Percentiles rank a stretch among this genome's conserved stretches.
These are phyloP conservation scores for Selaginella moellendorffii DNA, from an alignment of 75 land plant species.

Conservation along the genomic window DNA sequence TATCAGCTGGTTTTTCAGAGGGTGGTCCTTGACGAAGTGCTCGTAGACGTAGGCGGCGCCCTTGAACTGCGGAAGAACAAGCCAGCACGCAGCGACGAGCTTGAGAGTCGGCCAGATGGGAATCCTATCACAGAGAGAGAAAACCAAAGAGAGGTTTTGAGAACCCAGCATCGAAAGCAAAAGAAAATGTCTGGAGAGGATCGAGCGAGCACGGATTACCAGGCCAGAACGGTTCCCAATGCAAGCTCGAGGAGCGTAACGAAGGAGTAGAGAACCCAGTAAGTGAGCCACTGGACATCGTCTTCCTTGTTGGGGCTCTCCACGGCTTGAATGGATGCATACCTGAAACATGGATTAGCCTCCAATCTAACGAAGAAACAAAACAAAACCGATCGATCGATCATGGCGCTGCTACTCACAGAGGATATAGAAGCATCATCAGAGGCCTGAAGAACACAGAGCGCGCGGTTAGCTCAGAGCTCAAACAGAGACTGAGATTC, in stretches of 20 bases:
- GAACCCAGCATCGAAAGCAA: too few species aligned
- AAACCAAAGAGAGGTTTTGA: too few species aligned
- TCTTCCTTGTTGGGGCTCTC: conserved; percentile 60
- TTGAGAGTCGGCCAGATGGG: conserved; percentile 70
- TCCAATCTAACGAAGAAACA: conserved; percentile 1
- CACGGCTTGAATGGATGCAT: conserved; percentile 50
- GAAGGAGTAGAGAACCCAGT: conserved; percentile 71
- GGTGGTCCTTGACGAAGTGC: conserved; percentile 32
- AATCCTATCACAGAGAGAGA: conserved; percentile 33
- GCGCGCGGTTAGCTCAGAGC: too few species aligned
- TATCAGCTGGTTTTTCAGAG: too few species aligned
- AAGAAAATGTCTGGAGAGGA: not conserved
- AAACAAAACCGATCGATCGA: too few species aligned
- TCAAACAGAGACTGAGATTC: too few species aligned
- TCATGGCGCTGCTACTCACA: conserved; percentile 37
- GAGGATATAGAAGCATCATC: conserved; percentile 45
- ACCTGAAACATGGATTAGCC: too few species aligned
- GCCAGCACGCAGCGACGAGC: conserved; percentile 47
- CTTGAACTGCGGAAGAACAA: conserved; percentile 62
- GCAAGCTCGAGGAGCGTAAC: conserved; percentile 51
- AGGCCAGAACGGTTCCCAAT: conserved; percentile 24
- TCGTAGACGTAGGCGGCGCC: conserved; percentile 76
- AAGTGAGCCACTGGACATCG: conserved; percentile 73
- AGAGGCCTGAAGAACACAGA: conserved; percentile 63
- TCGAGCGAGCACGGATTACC: conserved; percentile 23